Percentiles rank a stretch among this genome's conserved stretches.
Evolutionary conservation across 768 basidiomycete genomes (phyloP).

Genomic region (Saitozyma podzolica): DNA sequence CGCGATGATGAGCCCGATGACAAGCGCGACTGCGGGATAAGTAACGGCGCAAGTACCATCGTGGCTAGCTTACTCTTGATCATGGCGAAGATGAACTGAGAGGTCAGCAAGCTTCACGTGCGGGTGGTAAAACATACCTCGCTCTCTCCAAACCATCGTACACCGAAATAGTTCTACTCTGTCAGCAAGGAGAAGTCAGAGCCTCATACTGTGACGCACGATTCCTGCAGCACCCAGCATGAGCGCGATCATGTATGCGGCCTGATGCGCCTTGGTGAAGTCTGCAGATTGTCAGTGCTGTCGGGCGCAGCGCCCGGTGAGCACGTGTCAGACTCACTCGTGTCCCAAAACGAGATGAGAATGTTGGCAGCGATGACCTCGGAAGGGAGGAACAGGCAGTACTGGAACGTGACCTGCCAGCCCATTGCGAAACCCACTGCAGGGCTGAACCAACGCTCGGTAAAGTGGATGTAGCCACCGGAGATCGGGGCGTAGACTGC

Average conservation of each 20-base stretch:
- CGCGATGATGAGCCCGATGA: slow-evolving; percentile 26
- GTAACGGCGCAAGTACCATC: not conserved
- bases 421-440: too few relatives aligned
- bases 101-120: not conserved
- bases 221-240: too few relatives aligned
- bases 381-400: slow-evolving; percentile 37
- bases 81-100: slow-evolving; percentile 33
- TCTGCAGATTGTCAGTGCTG: too few relatives aligned
- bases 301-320: too few relatives aligned
- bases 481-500: slow-evolving; percentile 67
- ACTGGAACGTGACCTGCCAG: slow-evolving; percentile 69
- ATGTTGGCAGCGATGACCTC: slow-evolving; percentile 31
- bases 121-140: not conserved
- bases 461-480: slow-evolving; percentile 66
- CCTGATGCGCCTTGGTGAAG: too few relatives aligned
- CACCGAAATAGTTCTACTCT: too few relatives aligned
- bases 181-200: too few relatives aligned
- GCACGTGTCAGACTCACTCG: slow-evolving; percentile 6
- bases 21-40: slow-evolving; percentile 17
- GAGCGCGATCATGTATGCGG: too few relatives aligned
- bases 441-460: not conserved
- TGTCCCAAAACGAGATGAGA: slow-evolving; percentile 34
- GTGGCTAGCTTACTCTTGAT: slow-evolving; percentile 10
- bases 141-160: too few relatives aligned
- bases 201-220: too few relatives aligned